These are phyloP conservation scores for Cryphonectria japonica DNA, from an alignment of 2,329 filamentous ascomycete genomes.

Conservation along the genomic window DNA sequence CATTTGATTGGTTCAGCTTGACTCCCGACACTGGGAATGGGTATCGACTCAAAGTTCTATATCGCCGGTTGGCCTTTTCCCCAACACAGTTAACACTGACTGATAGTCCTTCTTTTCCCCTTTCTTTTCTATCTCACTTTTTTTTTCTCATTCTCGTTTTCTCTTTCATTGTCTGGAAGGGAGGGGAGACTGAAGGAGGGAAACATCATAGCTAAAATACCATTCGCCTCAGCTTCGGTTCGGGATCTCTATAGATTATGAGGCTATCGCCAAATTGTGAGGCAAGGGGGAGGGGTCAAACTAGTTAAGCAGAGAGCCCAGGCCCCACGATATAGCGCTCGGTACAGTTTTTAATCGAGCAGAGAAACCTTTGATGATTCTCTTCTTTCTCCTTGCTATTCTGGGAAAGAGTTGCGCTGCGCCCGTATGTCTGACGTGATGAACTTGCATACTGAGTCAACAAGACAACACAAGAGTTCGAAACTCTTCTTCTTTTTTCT, in stretches of 20 bases:
- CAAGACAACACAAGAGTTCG: background rate
- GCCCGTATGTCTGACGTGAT: background rate
- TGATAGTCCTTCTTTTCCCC: background rate
- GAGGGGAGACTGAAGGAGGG: background rate
- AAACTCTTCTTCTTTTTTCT: background rate
- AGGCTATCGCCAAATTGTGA: background rate
- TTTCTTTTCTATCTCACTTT: too few relatives aligned
- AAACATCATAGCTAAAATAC: background rate
- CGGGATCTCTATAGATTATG: background rate
- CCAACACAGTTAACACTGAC: background rate
- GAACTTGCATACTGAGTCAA: background rate
- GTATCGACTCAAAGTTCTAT: background rate
- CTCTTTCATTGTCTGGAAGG: background rate
- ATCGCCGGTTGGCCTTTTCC: background rate
- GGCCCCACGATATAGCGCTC: conserved; percentile 1
- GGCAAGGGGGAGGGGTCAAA: background rate
- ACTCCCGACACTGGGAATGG: background rate
- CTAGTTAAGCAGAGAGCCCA: background rate
- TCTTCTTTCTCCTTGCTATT: background rate
- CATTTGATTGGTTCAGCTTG: background rate
- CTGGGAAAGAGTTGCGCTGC: background rate
- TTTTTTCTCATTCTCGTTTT: background rate
- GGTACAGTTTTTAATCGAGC: background rate
- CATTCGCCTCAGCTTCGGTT: background rate
- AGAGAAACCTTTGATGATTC: background rate